Conservation (phyloP, 495 filamentous ascomycete species). For the Evansstolkia leycettana region DNA sequence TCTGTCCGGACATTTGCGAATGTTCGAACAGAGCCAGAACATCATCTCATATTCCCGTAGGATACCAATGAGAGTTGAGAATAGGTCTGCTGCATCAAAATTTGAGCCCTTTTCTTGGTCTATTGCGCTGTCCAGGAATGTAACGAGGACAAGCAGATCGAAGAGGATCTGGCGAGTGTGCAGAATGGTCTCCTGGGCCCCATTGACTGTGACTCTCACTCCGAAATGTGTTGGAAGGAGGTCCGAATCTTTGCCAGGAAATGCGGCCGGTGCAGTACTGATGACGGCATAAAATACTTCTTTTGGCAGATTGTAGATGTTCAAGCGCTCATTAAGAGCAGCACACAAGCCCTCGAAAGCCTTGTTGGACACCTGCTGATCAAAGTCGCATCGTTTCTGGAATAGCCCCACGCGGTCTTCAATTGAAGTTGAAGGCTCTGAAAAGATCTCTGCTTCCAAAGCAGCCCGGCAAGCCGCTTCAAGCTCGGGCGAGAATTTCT, state of each 20-base stretch:
- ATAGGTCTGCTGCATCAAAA: slow-evolving; percentile 58
- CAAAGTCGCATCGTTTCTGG: slow-evolving; percentile 59
- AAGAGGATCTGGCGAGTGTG: slow-evolving; percentile 55
- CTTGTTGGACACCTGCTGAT: slow-evolving; percentile 61
- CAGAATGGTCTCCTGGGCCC: slow-evolving; percentile 65
- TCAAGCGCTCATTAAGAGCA: slow-evolving; percentile 25
- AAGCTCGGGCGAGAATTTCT: slow-evolving; percentile 48
- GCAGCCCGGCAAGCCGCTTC: slow-evolving; percentile 45
- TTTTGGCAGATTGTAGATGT: slow-evolving; percentile 34
- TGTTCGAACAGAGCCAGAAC: slow-evolving; percentile 62
- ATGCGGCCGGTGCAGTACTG: slow-evolving; percentile 23
- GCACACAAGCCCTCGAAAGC: slow-evolving; percentile 36
- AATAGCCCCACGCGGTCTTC: slow-evolving; percentile 57
- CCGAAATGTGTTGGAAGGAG: slow-evolving; percentile 55
- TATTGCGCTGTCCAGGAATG: slow-evolving; percentile 70
- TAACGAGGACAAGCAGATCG: slow-evolving; percentile 68
- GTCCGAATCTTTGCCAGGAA: slow-evolving; percentile 32
- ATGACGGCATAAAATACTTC: slow-evolving; percentile 40
- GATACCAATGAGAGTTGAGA: slow-evolving; percentile 48
- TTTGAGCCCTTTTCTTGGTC: slow-evolving; percentile 52
- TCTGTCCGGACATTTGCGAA: slow-evolving; percentile 19
- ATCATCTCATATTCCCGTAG: slow-evolving; percentile 68
- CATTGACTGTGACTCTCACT: slow-evolving; percentile 54
- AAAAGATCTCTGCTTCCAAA: slow-evolving; percentile 56
- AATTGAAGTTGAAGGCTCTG: slow-evolving; percentile 51